These are phyloP conservation scores for Lasiodiplodia citricola DNA, from an alignment of 2,329 filamentous ascomycete genomes.

Conservation along the genomic window DNA sequence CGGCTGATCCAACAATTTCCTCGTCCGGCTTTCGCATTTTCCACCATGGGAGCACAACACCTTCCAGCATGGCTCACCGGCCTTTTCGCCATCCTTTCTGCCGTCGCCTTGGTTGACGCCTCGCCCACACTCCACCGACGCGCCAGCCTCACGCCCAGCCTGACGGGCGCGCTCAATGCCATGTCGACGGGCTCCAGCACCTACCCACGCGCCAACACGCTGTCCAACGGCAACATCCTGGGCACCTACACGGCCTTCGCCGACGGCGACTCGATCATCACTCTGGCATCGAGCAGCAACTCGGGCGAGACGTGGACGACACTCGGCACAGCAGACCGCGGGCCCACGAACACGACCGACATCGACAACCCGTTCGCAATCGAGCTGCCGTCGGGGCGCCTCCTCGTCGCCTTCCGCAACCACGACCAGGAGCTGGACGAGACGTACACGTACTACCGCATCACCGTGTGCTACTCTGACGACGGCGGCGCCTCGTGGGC, in stretches of 20 bases:
- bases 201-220: conserved; percentile 41
- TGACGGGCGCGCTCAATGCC: conserved; percentile 30
- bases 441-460: conserved; percentile 44
- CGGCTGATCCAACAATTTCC: not conserved
- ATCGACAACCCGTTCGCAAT: conserved; percentile 41
- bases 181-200: conserved; percentile 34
- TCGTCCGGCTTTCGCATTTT: not conserved
- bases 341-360: conserved; percentile 33
- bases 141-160: conserved; percentile 23
- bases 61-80: conserved; percentile 8
- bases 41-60: not conserved
- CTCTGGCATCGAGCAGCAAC: conserved; percentile 30
- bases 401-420: conserved; percentile 43
- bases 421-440: conserved; percentile 34
- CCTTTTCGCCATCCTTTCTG: not conserved
- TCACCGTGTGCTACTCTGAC: conserved; percentile 50
- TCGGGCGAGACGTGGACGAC: conserved; percentile 31
- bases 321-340: conserved; percentile 31
- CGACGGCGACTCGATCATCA: conserved; percentile 33
- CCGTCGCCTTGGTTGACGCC: not conserved
- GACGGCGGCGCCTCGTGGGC: conserved; percentile 48
- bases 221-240: conserved; percentile 38
- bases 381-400: conserved; percentile 39
- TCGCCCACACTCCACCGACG: not conserved
- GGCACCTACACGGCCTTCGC: conserved; percentile 36